These are phyloP conservation scores for Annulohypoxylon stygium DNA, from an alignment of 495 filamentous ascomycete genomes.

Conservation along the genomic window DNA sequence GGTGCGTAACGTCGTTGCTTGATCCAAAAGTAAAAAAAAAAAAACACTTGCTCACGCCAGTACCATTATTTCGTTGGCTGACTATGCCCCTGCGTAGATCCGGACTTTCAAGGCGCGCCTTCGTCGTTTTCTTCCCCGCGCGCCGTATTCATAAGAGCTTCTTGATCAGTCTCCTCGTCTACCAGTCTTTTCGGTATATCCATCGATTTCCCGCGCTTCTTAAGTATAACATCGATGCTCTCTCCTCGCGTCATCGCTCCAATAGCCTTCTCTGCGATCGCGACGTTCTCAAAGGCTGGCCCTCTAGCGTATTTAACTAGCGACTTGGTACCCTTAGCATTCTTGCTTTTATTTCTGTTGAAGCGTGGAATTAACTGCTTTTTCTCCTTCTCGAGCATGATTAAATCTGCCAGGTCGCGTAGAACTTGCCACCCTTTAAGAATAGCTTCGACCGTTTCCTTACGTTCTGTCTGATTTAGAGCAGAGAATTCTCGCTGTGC, in stretches of 20 bases:
- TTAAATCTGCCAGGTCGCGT: slow-evolving; percentile 53
- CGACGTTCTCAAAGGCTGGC: slow-evolving; percentile 62
- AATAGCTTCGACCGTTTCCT: slow-evolving; percentile 44
- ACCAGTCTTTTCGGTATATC: background rate
- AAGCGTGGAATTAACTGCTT: slow-evolving; percentile 49
- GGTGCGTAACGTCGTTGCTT: slow-evolving; percentile 9
- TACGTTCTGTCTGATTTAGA: slow-evolving; percentile 49
- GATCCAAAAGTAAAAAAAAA: background rate
- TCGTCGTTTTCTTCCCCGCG: background rate
- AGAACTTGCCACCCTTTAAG: slow-evolving; percentile 61
- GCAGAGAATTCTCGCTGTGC: slow-evolving; percentile 56
- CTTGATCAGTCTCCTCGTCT: slow-evolving; percentile 1
- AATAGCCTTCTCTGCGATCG: slow-evolving; percentile 57
- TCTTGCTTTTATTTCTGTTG: slow-evolving; percentile 45
- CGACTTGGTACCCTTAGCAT: slow-evolving; percentile 43
- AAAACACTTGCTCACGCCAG: background rate
- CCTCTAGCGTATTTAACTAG: slow-evolving; percentile 42
- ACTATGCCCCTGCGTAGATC: background rate
- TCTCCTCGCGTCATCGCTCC: slow-evolving; percentile 55
- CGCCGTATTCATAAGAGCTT: background rate
- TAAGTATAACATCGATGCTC: slow-evolving; percentile 36
- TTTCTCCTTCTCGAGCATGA: slow-evolving; percentile 55
- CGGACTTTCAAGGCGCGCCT: background rate
- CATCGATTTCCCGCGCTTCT: slow-evolving; percentile 9
- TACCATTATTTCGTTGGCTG: too few species aligned